Evolutionary conservation across 139 green algal genomes (phyloP), one percentile per base, ranked within the genome.

Genomic region (Asterochloris erici): DNA sequence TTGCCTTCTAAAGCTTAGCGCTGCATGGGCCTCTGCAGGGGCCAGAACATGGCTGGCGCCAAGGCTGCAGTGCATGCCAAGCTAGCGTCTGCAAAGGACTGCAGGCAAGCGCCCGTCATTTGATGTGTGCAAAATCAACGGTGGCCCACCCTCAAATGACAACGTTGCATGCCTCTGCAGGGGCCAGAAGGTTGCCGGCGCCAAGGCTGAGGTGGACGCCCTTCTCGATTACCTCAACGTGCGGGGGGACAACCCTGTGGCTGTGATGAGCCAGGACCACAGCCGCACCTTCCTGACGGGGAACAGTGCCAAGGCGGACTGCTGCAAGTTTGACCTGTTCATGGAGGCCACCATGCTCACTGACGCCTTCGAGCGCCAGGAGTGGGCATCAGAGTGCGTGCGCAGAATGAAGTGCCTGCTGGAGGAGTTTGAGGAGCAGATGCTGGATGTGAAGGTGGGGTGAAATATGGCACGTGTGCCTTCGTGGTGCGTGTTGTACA

Each of bases 261-360:
- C 86, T 60, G 84, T 89, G 38, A 78, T 90, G 70, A 90, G 85
- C 19, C 89, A 92, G 77, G 86, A 96, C 85, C 92, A 87, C 69
- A 81, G 88, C 9, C 86, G 91, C 24, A 85, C 71, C 69, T 94
- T 96, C 85, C 82, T 95, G 74, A 83, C 81, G 19, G 88, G 89
- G 28, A 84, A 63, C 62, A 68, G 23, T 75, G 73, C 54, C 71
- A 85, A 79, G 68, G 63, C 88, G 63, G 88, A 88, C 61, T 74
- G 75, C 23, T 81, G 88, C 63, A 93, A 94, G 86, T 96, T 90
- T 76, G 73, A 88, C 15, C 87, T 94, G 75, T 96, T 93, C 87
- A 94, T 96, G 92, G 76, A 93, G 77, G 90, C 88, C 75, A 96
- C 93, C 4, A 74, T 90, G 71, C 84, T 95, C 47, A 63, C 79